Percentiles rank a stretch among this genome's conserved stretches.
phyloP scores from a whole-genome alignment of 352 stramenopile genomes.

The Thraustochytrium striatum region DNA sequence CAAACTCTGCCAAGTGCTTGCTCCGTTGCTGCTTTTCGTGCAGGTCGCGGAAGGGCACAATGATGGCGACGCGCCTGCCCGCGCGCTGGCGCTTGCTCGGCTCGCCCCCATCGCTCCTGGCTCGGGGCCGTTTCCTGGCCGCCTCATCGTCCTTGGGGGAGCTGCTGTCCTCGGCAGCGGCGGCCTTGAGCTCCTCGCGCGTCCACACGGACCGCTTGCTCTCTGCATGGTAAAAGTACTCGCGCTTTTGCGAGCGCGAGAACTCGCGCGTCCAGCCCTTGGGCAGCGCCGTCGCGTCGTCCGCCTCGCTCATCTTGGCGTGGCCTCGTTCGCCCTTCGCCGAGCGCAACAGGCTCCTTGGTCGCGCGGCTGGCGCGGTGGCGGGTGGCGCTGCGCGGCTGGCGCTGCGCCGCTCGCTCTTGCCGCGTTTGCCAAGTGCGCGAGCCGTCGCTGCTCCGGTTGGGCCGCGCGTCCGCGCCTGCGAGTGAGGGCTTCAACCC shows the following conservation, averaged over 20 bases:
- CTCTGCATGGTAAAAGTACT: constrained; percentile 63
- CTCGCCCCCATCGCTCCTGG: background rate
- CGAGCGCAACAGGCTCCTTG: too few species aligned
- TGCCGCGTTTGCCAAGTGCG: too few species aligned
- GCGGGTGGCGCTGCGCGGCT: too few species aligned
- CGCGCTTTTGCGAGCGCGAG: constrained; percentile 60
- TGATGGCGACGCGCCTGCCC: constrained; percentile 64
- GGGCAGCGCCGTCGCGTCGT: constrained; percentile 56
- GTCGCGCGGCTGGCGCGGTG: too few species aligned
- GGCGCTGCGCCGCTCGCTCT: too few species aligned
- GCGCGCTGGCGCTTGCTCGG: background rate
- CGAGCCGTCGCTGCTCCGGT: too few species aligned
- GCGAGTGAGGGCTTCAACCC: too few species aligned
- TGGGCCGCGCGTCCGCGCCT: too few species aligned
- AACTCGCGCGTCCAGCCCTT: constrained; percentile 61
- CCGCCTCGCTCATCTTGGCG: too few species aligned
- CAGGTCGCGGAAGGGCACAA: constrained; percentile 87
- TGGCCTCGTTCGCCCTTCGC: too few species aligned
- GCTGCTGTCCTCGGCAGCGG: background rate
- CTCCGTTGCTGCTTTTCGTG: constrained; percentile 77
- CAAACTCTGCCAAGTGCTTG: constrained; percentile 77
- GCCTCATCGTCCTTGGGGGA: background rate
- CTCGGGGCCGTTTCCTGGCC: background rate
- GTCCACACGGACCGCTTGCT: constrained; percentile 54
- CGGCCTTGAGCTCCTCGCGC: background rate